phyloP scores from a whole-genome alignment of 2,329 filamentous ascomycete species.

The Fusarium tupiense region DNA sequence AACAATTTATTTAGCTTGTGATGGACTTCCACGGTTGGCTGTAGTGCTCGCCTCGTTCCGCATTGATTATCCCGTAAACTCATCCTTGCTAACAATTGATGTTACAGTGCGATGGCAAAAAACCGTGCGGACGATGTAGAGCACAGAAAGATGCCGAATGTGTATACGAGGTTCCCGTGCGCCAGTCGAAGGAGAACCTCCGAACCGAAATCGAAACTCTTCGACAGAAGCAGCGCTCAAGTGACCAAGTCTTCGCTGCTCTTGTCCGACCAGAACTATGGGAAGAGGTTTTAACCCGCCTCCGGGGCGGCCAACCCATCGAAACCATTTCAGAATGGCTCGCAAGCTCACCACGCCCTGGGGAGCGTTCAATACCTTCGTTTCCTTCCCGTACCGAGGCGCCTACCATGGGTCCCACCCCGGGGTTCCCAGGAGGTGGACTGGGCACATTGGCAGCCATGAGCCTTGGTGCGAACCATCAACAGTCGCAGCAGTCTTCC shows the following conservation, averaged over 20 bases:
- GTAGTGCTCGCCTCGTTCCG: neutral
- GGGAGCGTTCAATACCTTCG: conserved; percentile 43
- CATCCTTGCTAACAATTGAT: conserved; percentile 21
- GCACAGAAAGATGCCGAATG: conserved; percentile 65
- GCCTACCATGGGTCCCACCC: conserved; percentile 31
- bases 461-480: conserved; percentile 43
- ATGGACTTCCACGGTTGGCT: neutral
- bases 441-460: conserved; percentile 46
- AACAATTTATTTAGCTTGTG: neutral
- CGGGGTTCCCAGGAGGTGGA: conserved; percentile 45
- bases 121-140: conserved; percentile 65
- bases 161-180: conserved; percentile 69
- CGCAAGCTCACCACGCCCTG: conserved; percentile 45
- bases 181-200: conserved; percentile 71
- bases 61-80: neutral
- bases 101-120: conserved; percentile 66
- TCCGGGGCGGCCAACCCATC: conserved; percentile 64
- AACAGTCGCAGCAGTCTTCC: conserved; percentile 47
- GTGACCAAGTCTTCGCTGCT: conserved; percentile 65
- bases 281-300: conserved; percentile 63
- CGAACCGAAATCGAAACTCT: conserved; percentile 68
- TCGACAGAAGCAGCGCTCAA: conserved; percentile 63
- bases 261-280: conserved; percentile 61
- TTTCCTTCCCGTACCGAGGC: conserved; percentile 38
- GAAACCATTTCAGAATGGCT: conserved; percentile 68